These are phyloP conservation scores for Thielaviopsis punctulata DNA, from an alignment of 2,329 filamentous ascomycete species.

Conservation along the genomic window DNA sequence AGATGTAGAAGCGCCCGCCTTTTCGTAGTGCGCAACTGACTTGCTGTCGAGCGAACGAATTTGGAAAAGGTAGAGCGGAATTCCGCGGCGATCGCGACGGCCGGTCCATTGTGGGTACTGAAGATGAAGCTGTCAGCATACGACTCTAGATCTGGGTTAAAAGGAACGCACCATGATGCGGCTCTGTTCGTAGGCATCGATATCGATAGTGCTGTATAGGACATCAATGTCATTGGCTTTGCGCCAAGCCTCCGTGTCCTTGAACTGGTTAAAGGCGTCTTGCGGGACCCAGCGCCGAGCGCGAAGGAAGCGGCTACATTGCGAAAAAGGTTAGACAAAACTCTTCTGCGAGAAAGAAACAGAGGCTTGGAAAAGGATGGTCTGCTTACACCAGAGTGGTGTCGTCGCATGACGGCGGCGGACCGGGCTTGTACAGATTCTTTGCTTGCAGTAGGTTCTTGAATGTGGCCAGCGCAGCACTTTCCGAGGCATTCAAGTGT, in stretches of 20 bases:
- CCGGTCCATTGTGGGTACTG: constrained; percentile 94
- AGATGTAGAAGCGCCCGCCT: constrained; percentile 36
- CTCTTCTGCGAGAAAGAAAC: not conserved
- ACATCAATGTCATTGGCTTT: constrained; percentile 59
- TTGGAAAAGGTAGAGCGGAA: constrained; percentile 82
- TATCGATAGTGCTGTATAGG: constrained; percentile 73
- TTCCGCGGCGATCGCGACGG: constrained; percentile 70
- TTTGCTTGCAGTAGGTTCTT: constrained; percentile 49
- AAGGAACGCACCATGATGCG: constrained; percentile 45
- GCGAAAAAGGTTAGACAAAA: constrained; percentile 6
- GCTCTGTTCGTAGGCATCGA: constrained; percentile 68
- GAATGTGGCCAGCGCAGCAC: constrained; percentile 51
- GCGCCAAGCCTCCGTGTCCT: constrained; percentile 77
- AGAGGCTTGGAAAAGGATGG: too few species aligned
- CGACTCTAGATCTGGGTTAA: not conserved
- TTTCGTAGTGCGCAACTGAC: constrained; percentile 64
- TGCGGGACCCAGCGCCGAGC: constrained; percentile 64
- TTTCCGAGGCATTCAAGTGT: constrained; percentile 54
- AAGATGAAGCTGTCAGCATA: constrained; percentile 11
- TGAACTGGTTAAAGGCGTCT: constrained; percentile 70
- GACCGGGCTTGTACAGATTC: constrained; percentile 41
- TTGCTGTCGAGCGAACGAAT: constrained; percentile 71
- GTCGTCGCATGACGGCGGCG: constrained; percentile 51
- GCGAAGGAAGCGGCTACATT: constrained; percentile 62
- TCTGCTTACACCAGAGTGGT: constrained; percentile 47